These are phyloP conservation scores for Colletotrichum tanaceti DNA, from an alignment of 2,329 filamentous ascomycete genomes.

Conservation along the genomic window DNA sequence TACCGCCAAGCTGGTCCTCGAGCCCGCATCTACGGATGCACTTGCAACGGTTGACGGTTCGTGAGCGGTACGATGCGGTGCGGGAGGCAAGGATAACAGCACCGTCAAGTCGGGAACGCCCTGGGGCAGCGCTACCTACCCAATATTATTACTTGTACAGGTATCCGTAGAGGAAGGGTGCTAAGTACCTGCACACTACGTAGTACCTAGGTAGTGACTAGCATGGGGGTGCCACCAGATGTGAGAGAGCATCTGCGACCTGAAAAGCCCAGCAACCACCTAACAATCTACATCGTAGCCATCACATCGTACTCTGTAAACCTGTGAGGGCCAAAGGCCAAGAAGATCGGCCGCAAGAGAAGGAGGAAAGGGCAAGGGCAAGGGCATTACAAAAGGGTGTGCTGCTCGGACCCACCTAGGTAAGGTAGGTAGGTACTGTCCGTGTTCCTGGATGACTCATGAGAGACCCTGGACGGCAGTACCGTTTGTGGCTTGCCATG, in stretches of 20 bases:
- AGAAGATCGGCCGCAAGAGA: conserved; percentile 7
- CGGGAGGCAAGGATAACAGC: conserved; percentile 40
- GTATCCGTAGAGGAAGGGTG: too few species aligned
- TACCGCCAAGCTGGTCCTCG: conserved; percentile 17
- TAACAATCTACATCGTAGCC: neutral
- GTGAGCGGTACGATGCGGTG: conserved; percentile 35
- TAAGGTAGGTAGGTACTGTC: too few species aligned
- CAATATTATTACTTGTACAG: neutral
- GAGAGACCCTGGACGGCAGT: conserved; percentile 8
- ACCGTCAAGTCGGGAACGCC: conserved; percentile 30
- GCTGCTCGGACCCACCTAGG: neutral
- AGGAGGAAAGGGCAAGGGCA: conserved; percentile 1
- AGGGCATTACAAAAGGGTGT: conserved; percentile 19
- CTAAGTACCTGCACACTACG: neutral
- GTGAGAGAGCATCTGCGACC: conserved; percentile 10
- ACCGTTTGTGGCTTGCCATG: conserved; percentile 9
- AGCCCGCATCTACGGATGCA: conserved; percentile 5
- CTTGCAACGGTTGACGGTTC: conserved; percentile 36
- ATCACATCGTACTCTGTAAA: too few species aligned
- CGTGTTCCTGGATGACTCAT: conserved; percentile 15
- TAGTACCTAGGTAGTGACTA: too few species aligned
- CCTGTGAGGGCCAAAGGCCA: neutral
- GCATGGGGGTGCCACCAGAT: neutral
- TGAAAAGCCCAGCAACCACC: conserved; percentile 3
- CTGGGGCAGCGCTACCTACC: conserved; percentile 3